These are phyloP conservation scores for Jamesozyma spencerorum DNA, from an alignment of 805 yeast genomes.

Conservation along the genomic window DNA sequence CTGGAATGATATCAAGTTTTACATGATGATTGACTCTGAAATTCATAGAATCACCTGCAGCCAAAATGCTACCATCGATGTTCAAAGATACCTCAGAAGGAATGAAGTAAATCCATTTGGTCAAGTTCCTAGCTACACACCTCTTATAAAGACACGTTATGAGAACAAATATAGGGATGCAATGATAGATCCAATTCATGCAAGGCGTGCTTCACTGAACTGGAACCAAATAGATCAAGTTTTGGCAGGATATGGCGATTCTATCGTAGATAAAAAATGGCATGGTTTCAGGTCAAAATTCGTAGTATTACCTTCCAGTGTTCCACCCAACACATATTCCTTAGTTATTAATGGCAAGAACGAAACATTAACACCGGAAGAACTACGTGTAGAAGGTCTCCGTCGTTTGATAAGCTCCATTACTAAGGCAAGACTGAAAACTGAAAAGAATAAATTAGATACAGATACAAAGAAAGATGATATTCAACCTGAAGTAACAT, in stretches of 20 bases:
- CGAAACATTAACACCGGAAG: conserved; percentile 71
- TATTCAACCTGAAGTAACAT: conserved; percentile 62
- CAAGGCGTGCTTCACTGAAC: conserved; percentile 48
- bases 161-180: conserved; percentile 56
- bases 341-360: conserved; percentile 36
- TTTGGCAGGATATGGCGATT: conserved; percentile 85
- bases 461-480: conserved; percentile 35
- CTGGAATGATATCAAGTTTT: conserved; percentile 53
- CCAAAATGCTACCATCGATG: conserved; percentile 61
- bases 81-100: conserved; percentile 56
- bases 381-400: conserved; percentile 85
- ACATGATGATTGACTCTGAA: conserved; percentile 69
- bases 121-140: conserved; percentile 35
- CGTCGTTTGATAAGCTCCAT: conserved; percentile 55
- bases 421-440: conserved; percentile 45
- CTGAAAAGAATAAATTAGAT: conserved; percentile 34
- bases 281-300: conserved; percentile 64
- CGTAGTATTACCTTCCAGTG: conserved; percentile 73
- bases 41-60: conserved; percentile 78
- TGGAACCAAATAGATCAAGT: conserved; percentile 92
- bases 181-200: conserved; percentile 45
- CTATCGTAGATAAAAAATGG: conserved; percentile 41
- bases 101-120: conserved; percentile 27
- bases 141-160: conserved; percentile 68
- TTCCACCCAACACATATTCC: conserved; percentile 42